These are phyloP conservation scores for Mallotus nudiflorus DNA, from an alignment of 345 rosid genomes.

Conservation along the genomic window DNA sequence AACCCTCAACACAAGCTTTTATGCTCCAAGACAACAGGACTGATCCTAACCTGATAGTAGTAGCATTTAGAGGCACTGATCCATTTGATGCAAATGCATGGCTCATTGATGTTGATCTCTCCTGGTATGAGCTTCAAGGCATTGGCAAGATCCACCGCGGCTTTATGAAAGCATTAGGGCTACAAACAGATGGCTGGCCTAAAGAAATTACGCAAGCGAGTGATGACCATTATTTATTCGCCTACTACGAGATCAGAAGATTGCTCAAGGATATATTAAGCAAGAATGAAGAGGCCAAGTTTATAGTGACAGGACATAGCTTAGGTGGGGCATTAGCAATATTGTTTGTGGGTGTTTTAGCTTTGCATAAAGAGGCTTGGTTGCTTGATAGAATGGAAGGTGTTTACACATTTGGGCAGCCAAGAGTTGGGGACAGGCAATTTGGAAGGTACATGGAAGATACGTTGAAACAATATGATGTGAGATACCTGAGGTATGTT, in stretches of 20 bases:
- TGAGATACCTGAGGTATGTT: constrained; percentile 20
- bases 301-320: constrained; percentile 27
- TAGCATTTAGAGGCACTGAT: constrained; percentile 61
- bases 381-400: constrained; percentile 26
- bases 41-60: constrained; percentile 47
- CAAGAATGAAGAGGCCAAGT: constrained; percentile 17
- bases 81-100: constrained; percentile 56
- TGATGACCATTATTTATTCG: constrained; percentile 1
- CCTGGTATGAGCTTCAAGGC: constrained; percentile 48
- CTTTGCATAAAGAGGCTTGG: constrained; percentile 9
- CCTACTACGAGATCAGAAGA: constrained; percentile 22
- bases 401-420: constrained; percentile 30
- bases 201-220: neutral
- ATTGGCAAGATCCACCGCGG: constrained; percentile 61
- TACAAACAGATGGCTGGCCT: constrained; percentile 37
- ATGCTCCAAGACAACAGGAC: constrained; percentile 40
- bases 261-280: constrained; percentile 3
- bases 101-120: constrained; percentile 51
- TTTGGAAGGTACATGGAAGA: constrained; percentile 18
- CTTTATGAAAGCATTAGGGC: constrained; percentile 63
- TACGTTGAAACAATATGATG: neutral
- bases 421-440: constrained; percentile 20
- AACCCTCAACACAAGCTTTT: constrained; percentile 48
- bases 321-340: constrained; percentile 28
- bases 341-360: constrained; percentile 15